Conservation (phyloP, 306 rosid genomes). For the Cicer cuneatum region DNA sequence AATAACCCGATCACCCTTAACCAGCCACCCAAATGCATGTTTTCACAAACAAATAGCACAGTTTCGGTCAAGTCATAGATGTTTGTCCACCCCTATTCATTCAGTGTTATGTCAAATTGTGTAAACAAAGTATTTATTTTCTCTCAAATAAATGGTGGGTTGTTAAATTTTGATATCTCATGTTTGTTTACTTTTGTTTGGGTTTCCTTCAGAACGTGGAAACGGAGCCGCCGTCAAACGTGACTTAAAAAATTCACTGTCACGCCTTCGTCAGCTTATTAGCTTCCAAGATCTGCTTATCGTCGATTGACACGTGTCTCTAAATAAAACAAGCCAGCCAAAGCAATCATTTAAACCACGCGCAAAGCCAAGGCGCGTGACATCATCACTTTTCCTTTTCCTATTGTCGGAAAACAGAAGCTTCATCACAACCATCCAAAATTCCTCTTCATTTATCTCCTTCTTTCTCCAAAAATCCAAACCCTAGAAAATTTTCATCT, state of each 20-base stretch:
- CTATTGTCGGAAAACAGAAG: conserved; percentile 17
- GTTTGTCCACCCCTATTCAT: too few relatives aligned
- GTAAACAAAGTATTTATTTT: too few relatives aligned
- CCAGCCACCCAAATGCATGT: too few relatives aligned
- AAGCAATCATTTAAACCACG: conserved; percentile 1
- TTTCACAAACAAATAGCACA: too few relatives aligned
- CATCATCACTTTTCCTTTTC: not conserved
- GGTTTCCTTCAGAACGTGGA: not conserved
- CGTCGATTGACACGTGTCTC: conserved; percentile 27
- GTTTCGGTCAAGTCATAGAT: too few relatives aligned
- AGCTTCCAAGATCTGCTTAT: not conserved
- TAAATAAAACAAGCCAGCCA: not conserved
- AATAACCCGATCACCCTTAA: too few relatives aligned
- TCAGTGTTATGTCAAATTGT: too few relatives aligned
- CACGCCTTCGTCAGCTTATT: not conserved
- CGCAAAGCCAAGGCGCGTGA: conserved; percentile 25
- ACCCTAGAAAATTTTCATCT: conserved; percentile 47
- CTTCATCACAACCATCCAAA: conserved; percentile 1
- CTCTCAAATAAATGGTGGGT: too few relatives aligned
- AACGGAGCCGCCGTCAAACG: conserved; percentile 39
- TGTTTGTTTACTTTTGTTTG: not conserved
- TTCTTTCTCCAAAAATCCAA: conserved; percentile 19
- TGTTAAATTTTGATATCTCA: too few relatives aligned
- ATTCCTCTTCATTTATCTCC: not conserved
- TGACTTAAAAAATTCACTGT: conserved; percentile 21